Evolutionary conservation across 306 rosid species (phyloP), one percentile per base, ranked within the genome.

Genomic region (Vigna reflexopilosa): DNA sequence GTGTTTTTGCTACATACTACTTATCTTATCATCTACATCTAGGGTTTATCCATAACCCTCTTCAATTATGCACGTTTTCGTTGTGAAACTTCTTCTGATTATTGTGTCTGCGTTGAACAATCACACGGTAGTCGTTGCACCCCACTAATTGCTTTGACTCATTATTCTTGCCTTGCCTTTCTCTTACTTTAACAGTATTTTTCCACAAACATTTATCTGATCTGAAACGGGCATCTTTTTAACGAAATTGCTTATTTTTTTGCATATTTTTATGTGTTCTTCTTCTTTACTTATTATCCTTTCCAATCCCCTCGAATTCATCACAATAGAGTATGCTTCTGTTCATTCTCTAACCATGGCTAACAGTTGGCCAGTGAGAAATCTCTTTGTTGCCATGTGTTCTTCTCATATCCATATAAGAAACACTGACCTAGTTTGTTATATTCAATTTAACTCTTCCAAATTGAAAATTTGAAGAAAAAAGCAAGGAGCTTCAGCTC

Each of bases 41-140:
- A 79, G 81, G 88, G 83, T 79, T 84, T 40, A 22, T 73, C 20
- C 40, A 3, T 19, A 26, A 83, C 8, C 14, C 16, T 62, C 50
- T 80, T 51, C 51, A 54, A 62, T 30, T 61, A 24, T 34, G 1
- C 70, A 38, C 68, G 26, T 72, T 75, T 75, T 9, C 15, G 4
- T 69, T 75, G 52, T 36, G 9, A 32, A 72, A 20, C 34, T 58
- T 75, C 44, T 44, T 47, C 34, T 12, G 20, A 8, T 70, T 1
- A 20, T 48, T 42, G 15, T 49, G 6, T 61, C 19, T 64, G 56
- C 47, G 67, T 44, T 19, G 24, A n/a, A 54, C 51, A 71, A 20
- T 52, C 52, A 48, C 4, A 40, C 30, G 19, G 1, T 76, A 13
- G 24, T 54, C 50, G 28, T 76, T 80, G 72, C 79, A 76, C 70